phyloP scores from a whole-genome alignment of 805 yeast genomes.

The Metschnikowia orientalis region DNA sequence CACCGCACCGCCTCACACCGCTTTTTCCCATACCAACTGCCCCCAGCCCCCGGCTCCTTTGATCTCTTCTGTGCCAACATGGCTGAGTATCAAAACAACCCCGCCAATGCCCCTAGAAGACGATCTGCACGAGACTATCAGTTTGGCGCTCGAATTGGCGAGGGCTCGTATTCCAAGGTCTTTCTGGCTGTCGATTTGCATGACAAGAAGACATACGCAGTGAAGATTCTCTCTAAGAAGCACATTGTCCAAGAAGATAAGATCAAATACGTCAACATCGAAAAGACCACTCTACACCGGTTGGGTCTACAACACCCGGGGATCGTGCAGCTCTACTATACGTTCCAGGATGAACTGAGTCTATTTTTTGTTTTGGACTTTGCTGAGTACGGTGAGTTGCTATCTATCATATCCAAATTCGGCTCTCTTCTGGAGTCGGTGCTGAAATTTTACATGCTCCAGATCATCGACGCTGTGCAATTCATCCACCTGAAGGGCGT shows the following conservation, averaged over 20 bases:
- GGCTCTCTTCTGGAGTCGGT: constrained; percentile 77
- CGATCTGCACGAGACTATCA: constrained; percentile 77
- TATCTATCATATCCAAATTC: constrained; percentile 68
- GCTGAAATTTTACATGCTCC: constrained; percentile 76
- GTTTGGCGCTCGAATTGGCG: constrained; percentile 86
- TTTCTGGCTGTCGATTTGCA: constrained; percentile 77
- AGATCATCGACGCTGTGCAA: constrained; percentile 83
- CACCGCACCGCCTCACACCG: too few relatives aligned
- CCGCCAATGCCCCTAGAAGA: constrained; percentile 5
- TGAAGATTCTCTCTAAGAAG: constrained; percentile 84
- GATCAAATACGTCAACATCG: constrained; percentile 93
- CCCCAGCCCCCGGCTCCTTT: too few relatives aligned
- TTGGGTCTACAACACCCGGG: constrained; percentile 90
- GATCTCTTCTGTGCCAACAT: too few relatives aligned
- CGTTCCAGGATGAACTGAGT: constrained; percentile 88
- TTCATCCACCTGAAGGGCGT: constrained; percentile 88
- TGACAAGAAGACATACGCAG: constrained; percentile 75
- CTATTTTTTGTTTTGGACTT: constrained; percentile 89
- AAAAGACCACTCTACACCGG: constrained; percentile 81
- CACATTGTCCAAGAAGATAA: constrained; percentile 94
- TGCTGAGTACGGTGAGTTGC: constrained; percentile 92
- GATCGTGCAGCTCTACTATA: constrained; percentile 82
- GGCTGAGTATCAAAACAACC: too few relatives aligned
- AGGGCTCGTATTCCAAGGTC: constrained; percentile 94
- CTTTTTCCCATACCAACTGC: too few relatives aligned